Percentiles rank a stretch among this genome's conserved stretches.
These are phyloP conservation scores for Stachybotrys echinatus DNA, from an alignment of 2,329 filamentous ascomycete genomes.

Conservation along the genomic window DNA sequence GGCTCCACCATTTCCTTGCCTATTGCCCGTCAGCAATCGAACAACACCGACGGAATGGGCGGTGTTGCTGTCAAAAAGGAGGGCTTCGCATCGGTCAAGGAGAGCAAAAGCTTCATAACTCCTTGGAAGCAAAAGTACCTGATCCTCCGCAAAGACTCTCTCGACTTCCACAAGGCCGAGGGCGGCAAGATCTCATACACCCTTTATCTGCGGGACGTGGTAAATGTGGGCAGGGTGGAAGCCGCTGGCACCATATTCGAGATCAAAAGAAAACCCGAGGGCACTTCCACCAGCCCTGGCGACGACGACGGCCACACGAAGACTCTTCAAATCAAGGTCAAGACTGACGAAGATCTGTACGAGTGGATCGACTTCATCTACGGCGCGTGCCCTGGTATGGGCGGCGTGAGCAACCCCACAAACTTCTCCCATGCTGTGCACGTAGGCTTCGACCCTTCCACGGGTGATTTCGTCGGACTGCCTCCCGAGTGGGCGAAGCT, in stretches of 20 bases:
- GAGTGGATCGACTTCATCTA: slow-evolving; percentile 99
- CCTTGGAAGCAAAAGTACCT: slow-evolving; percentile 89
- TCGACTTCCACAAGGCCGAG: slow-evolving; percentile 93
- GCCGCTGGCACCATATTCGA: slow-evolving; percentile 90
- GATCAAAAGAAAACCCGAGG: slow-evolving; percentile 72
- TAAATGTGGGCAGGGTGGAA: slow-evolving; percentile 86
- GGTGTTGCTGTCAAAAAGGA: slow-evolving; percentile 74
- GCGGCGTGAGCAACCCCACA: slow-evolving; percentile 95
- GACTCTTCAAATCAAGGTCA: slow-evolving; percentile 86
- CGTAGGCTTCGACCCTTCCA: slow-evolving; percentile 93
- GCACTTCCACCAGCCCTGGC: slow-evolving; percentile 63
- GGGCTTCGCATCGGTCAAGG: slow-evolving; percentile 81
- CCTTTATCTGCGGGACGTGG: slow-evolving; percentile 79
- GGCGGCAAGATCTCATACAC: slow-evolving; percentile 83
- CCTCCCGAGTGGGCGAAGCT: slow-evolving; percentile 97
- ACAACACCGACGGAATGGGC: slow-evolving; percentile 57
- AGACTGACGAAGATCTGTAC: slow-evolving; percentile 94
- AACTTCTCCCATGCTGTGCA: slow-evolving; percentile 98
- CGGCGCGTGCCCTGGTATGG: slow-evolving; percentile 93
- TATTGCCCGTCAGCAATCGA: slow-evolving; percentile 58
- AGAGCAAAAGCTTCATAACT: slow-evolving; percentile 80
- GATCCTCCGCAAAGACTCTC: slow-evolving; percentile 83
- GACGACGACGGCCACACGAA: slow-evolving; percentile 77
- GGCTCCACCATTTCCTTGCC: slow-evolving; percentile 69
- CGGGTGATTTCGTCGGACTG: slow-evolving; percentile 89